Evolutionary conservation across 73 alveolate genomes (phyloP).

Genomic region (Stentor coeruleus): DNA sequence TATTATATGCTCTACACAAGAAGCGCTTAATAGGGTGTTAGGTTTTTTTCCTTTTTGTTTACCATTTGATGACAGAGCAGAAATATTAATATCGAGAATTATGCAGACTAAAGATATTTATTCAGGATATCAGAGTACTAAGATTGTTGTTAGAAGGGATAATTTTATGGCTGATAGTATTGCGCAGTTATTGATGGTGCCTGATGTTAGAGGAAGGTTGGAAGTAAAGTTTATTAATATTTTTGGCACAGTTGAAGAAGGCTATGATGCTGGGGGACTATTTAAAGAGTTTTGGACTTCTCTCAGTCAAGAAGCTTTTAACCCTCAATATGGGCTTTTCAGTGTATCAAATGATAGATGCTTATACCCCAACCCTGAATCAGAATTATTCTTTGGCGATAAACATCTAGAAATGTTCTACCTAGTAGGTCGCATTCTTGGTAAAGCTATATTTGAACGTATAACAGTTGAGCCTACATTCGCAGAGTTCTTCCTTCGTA

Average conservation of each 20-base stretch:
- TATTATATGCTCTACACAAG: conserved; percentile 13
- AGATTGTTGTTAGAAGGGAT: conserved; percentile 50
- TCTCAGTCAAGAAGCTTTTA: conserved; percentile 75
- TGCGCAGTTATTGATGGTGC: conserved; percentile 49
- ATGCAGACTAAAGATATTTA: conserved; percentile 34
- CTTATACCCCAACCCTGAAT: conserved; percentile 74
- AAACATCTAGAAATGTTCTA: conserved; percentile 75
- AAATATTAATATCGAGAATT: conserved; percentile 36
- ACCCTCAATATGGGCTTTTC: conserved; percentile 88
- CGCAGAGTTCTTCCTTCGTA: conserved; percentile 82
- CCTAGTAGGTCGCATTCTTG: conserved; percentile 85
- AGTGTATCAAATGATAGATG: conserved; percentile 70
- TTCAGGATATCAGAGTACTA: conserved; percentile 28
- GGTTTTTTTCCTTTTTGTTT: conserved; percentile 61
- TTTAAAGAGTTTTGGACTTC: conserved; percentile 85
- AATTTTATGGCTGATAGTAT: conserved; percentile 58
- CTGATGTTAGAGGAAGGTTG: conserved; percentile 42
- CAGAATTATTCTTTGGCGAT: conserved; percentile 35
- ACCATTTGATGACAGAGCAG: conserved; percentile 65
- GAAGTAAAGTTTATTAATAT: conserved; percentile 55
- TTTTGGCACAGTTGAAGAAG: conserved; percentile 80
- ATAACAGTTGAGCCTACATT: conserved; percentile 83
- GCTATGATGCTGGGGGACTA: conserved; percentile 94
- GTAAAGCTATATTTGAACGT: conserved; percentile 90
- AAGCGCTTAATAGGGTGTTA: conserved; percentile 35